phyloP scores from a whole-genome alignment of 805 yeast genomes.

The Starmerella cellae region DNA sequence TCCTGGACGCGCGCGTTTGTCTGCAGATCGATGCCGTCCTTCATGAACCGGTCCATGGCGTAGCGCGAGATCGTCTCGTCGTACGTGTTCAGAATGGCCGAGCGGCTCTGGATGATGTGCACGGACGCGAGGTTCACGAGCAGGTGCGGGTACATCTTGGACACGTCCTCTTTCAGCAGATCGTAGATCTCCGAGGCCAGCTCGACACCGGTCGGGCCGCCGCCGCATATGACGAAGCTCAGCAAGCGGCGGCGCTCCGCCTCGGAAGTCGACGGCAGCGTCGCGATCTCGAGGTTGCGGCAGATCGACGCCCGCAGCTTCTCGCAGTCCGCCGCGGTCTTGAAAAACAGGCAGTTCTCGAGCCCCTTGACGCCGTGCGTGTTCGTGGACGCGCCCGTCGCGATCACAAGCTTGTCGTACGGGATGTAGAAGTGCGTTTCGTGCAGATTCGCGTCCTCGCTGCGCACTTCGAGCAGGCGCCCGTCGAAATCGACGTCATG shows the following conservation, averaged over 20 bases:
- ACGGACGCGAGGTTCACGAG: conserved; percentile 51
- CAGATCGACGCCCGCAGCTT: conserved; percentile 43
- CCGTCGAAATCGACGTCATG: conserved; percentile 45
- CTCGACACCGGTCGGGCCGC: conserved; percentile 67
- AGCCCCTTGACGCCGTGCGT: conserved; percentile 63
- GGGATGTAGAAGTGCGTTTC: conserved; percentile 42
- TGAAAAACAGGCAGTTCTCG: conserved; percentile 45
- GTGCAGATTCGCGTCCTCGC: conserved; percentile 32
- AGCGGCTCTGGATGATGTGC: conserved; percentile 56
- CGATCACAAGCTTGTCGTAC: conserved; percentile 56
- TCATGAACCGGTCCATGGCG: conserved; percentile 49
- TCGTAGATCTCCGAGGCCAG: conserved; percentile 62
- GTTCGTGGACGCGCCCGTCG: conserved; percentile 55
- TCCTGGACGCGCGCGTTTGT: conserved; percentile 52
- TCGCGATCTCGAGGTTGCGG: conserved; percentile 44
- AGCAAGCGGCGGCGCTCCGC: conserved; percentile 48
- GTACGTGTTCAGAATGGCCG: conserved; percentile 54
- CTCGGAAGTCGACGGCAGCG: conserved; percentile 50
- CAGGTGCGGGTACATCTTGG: conserved; percentile 43
- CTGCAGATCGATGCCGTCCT: conserved; percentile 48
- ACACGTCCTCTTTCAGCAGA: conserved; percentile 50
- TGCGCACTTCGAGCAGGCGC: conserved; percentile 43
- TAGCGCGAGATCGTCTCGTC: conserved; percentile 52
- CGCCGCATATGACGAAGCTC: conserved; percentile 58
- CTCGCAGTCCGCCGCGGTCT: conserved; percentile 55